A percentile compares a stretch with the other conserved stretches of the same genome.
phyloP scores from a whole-genome alignment of 2,329 filamentous ascomycete genomes.

The Stachybotrys echinatus region DNA sequence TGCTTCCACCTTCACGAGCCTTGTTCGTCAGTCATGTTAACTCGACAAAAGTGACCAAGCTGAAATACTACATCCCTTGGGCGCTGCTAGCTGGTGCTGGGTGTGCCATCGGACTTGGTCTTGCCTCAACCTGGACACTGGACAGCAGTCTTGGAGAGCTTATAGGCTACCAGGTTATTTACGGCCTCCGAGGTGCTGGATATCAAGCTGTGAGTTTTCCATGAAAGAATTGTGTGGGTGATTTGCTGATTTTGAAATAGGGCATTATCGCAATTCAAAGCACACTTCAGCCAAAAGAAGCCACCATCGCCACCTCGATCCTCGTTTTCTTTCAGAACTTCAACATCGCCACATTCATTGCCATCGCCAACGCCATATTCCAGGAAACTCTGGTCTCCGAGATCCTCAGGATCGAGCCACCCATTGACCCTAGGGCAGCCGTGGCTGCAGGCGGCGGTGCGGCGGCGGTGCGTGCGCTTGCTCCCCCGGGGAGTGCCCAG shows the following conservation, averaged over 20 bases:
- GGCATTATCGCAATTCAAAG: slow-evolving; percentile 4
- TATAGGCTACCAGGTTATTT: slow-evolving; percentile 3
- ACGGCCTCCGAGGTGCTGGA: slow-evolving; percentile 1
- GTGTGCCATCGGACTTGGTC: slow-evolving; percentile 2
- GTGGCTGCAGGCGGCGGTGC: slow-evolving; percentile 12
- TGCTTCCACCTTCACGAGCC: not conserved
- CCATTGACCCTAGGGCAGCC: slow-evolving; percentile 5
- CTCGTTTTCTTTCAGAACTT: slow-evolving; percentile 4
- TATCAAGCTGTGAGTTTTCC: slow-evolving; percentile 2
- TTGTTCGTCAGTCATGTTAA: not conserved
- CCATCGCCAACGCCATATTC: slow-evolving; percentile 4
- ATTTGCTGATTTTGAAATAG: not conserved
- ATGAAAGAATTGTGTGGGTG: not conserved
- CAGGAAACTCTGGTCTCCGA: slow-evolving; percentile 1
- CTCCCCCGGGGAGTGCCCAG: slow-evolving; percentile 1
- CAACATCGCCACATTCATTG: slow-evolving; percentile 1
- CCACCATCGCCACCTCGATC: slow-evolving; percentile 1
- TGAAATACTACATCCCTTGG: slow-evolving; percentile 5
- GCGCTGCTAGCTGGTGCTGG: not conserved
- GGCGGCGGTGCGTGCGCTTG: slow-evolving; percentile 8
- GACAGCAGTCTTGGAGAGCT: not conserved
- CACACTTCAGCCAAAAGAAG: not conserved
- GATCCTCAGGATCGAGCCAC: slow-evolving; percentile 5
- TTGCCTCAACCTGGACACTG: slow-evolving; percentile 4
- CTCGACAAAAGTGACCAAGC: slow-evolving; percentile 1